Percentiles rank a stretch among this genome's conserved stretches.
Conservation (phyloP, 1,284 basidiomycete species). For the Leccinum pachyderme region DNA sequence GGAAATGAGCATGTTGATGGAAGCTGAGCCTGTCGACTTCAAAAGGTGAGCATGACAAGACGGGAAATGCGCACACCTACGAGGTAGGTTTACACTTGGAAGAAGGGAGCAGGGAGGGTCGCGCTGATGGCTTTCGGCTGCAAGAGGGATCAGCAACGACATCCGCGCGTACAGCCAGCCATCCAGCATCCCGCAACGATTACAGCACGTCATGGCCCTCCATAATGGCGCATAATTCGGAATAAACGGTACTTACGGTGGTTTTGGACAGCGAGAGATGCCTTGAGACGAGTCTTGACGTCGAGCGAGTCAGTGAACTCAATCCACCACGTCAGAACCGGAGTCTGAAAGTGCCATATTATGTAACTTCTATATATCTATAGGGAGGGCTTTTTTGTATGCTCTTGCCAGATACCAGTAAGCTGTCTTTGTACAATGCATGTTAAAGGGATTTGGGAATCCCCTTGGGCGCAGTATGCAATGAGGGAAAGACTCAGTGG, state of each 20-base stretch:
- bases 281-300: conserved; percentile 26
- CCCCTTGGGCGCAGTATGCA: no score
- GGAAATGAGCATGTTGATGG: conserved; percentile 81
- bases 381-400: no score
- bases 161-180: conserved; percentile 13
- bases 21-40: conserved; percentile 10
- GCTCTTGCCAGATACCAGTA: no score
- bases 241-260: conserved; percentile 19
- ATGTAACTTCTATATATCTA: conserved; percentile 8
- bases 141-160: conserved; percentile 17
- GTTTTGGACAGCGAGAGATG: conserved; percentile 7
- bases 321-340: conserved; percentile 9
- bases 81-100: neutral
- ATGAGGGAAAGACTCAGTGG: no score
- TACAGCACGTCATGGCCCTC: neutral
- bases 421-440: no score
- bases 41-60: neutral
- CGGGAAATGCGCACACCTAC: neutral
- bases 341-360: conserved; percentile 21
- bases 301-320: conserved; percentile 28
- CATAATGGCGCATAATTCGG: neutral
- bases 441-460: no score
- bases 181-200: conserved; percentile 15
- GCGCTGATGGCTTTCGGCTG: conserved; percentile 19
- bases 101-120: neutral